Conservation (phyloP, 1,284 basidiomycete species). For the Nidula niveotomentosa region DNA sequence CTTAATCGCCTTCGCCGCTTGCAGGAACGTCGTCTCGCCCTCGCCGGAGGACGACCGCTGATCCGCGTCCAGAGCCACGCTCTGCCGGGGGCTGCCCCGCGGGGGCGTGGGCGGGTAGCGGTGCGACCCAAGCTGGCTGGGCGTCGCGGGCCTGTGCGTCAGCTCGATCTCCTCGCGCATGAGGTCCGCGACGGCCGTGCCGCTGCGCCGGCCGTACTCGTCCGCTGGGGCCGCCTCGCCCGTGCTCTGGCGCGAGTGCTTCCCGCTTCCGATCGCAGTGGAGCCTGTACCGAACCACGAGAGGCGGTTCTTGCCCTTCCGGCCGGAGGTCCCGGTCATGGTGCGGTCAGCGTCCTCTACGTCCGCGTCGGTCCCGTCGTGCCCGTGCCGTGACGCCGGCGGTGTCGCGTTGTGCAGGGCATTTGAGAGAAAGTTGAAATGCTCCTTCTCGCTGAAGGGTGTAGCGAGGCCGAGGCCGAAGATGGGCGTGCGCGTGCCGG, state of each 20-base stretch:
- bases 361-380: constrained; percentile 24
- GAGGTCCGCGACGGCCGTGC: neutral
- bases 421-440: constrained; percentile 25
- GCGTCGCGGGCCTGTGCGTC: constrained; percentile 9
- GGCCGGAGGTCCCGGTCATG: constrained; percentile 11
- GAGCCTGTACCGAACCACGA: constrained; percentile 16
- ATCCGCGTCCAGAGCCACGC: constrained; percentile 18
- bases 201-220: constrained; percentile 1
- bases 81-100: constrained; percentile 12
- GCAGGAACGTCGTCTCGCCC: constrained; percentile 36
- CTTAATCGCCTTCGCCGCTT: constrained; percentile 66
- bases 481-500: constrained; percentile 37
- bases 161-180: constrained; percentile 11
- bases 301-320: constrained; percentile 17
- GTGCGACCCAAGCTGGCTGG: constrained; percentile 25
- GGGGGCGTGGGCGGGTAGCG: constrained; percentile 35
- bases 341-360: constrained; percentile 19
- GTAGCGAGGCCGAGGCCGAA: constrained; percentile 25
- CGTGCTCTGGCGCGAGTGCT: neutral
- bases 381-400: constrained; percentile 1
- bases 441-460: constrained; percentile 30
- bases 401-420: constrained; percentile 18
- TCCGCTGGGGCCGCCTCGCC: neutral
- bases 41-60: constrained; percentile 8
- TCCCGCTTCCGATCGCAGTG: neutral